These are phyloP conservation scores for Bocquillonia castaneifolia DNA, from an alignment of 441 rosid genomes.

Conservation along the genomic window DNA sequence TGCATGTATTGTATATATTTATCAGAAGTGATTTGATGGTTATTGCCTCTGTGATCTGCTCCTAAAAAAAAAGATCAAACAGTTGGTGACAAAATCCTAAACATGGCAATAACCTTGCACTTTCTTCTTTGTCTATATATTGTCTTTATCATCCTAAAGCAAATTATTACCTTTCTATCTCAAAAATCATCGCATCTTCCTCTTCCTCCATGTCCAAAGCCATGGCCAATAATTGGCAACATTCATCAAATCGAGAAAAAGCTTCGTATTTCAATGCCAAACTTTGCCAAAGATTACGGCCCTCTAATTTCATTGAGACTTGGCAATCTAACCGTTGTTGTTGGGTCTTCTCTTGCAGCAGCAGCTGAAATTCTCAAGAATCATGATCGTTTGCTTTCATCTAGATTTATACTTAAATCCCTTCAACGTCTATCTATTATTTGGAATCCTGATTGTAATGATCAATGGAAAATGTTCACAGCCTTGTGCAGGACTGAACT, in stretches of 20 bases:
- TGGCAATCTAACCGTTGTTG: conserved; percentile 26
- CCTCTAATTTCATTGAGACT: conserved; percentile 34
- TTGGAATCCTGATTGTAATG: conserved; percentile 22
- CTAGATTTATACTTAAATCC: conserved; percentile 9
- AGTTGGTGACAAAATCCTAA: no score
- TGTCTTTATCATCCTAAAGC: no score
- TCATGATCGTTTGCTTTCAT: conserved; percentile 27
- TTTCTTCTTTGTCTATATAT: no score
- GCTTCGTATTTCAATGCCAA: conserved; percentile 18
- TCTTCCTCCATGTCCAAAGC: conserved; percentile 35
- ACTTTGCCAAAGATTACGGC: conserved; percentile 24
- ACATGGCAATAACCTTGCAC: no score
- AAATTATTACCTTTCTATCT: no score
- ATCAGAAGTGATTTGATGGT: no score
- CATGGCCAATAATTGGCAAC: conserved; percentile 37
- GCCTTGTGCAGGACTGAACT: conserved; percentile 20
- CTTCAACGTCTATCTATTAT: conserved; percentile 10
- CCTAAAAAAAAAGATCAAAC: no score
- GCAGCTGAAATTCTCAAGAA: conserved; percentile 33
- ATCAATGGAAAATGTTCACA: conserved; percentile 25
- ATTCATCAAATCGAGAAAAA: conserved; percentile 18
- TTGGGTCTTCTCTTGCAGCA: conserved; percentile 31
- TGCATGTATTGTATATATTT: no score
- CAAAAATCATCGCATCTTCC: no score
- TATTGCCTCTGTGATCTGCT: no score